These are phyloP conservation scores for Heimioporus sp. DNA, from an alignment of 768 basidiomycete genomes.

Conservation along the genomic window DNA sequence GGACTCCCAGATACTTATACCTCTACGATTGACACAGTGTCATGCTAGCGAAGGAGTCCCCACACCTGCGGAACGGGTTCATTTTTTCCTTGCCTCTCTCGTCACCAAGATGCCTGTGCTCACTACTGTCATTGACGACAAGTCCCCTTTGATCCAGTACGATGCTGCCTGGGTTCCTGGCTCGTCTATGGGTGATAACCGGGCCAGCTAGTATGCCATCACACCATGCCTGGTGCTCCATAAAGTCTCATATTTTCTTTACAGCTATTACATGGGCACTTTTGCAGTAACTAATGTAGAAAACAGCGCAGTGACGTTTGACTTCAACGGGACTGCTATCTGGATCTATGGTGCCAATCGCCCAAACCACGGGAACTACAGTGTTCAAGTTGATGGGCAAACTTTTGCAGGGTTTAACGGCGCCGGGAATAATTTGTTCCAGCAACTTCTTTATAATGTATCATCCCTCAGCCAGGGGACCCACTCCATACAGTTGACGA, in stretches of 20 bases:
- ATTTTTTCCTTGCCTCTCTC: too few relatives aligned
- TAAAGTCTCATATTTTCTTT: too few relatives aligned
- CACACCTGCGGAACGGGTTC: too few relatives aligned
- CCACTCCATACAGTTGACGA: constrained; percentile 36
- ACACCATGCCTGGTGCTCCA: neutral
- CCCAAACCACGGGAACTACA: constrained; percentile 44
- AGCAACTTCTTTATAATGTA: constrained; percentile 37
- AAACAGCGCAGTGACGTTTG: constrained; percentile 38
- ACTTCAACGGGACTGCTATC: constrained; percentile 49
- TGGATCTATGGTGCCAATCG: constrained; percentile 51
- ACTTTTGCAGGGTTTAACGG: constrained; percentile 32
- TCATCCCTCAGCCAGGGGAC: constrained; percentile 28
- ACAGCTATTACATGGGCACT: constrained; percentile 38
- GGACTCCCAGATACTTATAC: too few relatives aligned
- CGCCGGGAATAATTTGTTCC: constrained; percentile 30
- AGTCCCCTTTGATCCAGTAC: constrained; percentile 30
- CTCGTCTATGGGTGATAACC: constrained; percentile 7
- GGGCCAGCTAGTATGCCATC: constrained; percentile 8
- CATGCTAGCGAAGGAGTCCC: too few relatives aligned
- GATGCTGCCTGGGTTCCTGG: constrained; percentile 25
- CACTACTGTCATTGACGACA: constrained; percentile 26
- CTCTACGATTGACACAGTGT: too few relatives aligned
- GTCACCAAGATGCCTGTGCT: constrained; percentile 19
- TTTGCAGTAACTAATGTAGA: constrained; percentile 34
- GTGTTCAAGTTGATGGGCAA: constrained; percentile 40